Evolutionary conservation across 495 filamentous ascomycete genomes (phyloP).

Genomic region (Friedmanniomyces simplex): DNA sequence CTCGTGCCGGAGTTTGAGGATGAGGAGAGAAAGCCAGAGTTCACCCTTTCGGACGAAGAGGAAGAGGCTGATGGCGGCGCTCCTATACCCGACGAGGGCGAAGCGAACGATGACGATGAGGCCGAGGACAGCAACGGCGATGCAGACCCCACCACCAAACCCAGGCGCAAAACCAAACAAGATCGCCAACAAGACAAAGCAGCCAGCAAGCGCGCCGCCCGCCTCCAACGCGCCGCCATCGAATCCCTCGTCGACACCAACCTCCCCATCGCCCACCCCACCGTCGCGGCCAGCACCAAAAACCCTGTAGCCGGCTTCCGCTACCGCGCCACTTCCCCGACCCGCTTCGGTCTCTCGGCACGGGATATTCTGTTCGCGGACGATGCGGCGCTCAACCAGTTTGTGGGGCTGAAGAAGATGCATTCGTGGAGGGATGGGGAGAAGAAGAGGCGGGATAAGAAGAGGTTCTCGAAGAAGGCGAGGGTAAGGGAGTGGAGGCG

Average conservation of each 20-base stretch:
- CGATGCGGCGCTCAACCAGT: conserved; percentile 79
- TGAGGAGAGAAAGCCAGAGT: conserved; percentile 38
- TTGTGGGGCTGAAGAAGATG: conserved; percentile 87
- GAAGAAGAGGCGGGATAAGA: conserved; percentile 81
- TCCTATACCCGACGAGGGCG: conserved; percentile 2
- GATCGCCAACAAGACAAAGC: conserved; percentile 47
- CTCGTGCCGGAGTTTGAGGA: conserved; percentile 75
- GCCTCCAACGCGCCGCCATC: conserved; percentile 69
- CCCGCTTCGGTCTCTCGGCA: conserved; percentile 76
- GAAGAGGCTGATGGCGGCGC: conserved; percentile 12
- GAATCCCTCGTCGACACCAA: conserved; percentile 79
- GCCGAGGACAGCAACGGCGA: conserved; percentile 12
- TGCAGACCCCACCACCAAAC: conserved; percentile 12
- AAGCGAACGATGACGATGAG: not conserved
- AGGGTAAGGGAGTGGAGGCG: conserved; percentile 80
- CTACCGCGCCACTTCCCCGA: conserved; percentile 88
- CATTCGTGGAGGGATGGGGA: conserved; percentile 77
- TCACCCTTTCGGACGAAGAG: conserved; percentile 46
- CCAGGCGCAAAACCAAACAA: conserved; percentile 34
- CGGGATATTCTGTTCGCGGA: conserved; percentile 86
- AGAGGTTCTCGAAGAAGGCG: conserved; percentile 82
- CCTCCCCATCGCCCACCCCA: conserved; percentile 46
- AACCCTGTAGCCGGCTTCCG: conserved; percentile 55
- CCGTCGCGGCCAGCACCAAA: conserved; percentile 31
- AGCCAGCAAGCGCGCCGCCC: conserved; percentile 62